These are phyloP conservation scores for Tremellales sp. DNA, from an alignment of 1,284 basidiomycete species.

Conservation along the genomic window DNA sequence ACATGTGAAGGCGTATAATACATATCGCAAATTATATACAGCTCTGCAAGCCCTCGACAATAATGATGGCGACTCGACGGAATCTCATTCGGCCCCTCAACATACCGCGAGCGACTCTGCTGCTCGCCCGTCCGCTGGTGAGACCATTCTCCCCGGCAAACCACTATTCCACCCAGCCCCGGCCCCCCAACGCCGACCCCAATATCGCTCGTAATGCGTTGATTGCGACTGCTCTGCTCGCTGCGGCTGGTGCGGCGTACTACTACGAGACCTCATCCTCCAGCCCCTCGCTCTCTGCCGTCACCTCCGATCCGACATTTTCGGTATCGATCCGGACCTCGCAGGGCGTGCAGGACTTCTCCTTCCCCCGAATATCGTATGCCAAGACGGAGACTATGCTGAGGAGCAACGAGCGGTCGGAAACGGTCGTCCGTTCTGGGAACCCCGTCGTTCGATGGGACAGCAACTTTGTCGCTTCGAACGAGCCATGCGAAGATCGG, in stretches of 20 bases:
- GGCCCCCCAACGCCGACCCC: slow-evolving; percentile 7
- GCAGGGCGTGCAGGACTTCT: slow-evolving; percentile 16
- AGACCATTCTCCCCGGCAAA: no score
- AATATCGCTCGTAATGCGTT: slow-evolving; percentile 16
- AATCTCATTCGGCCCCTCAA: no score
- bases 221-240: slow-evolving; percentile 25
- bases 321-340: slow-evolving; percentile 8
- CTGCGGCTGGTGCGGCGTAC: slow-evolving; percentile 29
- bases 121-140: no score
- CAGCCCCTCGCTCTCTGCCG: background rate
- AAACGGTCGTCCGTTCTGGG: slow-evolving; percentile 16
- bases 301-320: slow-evolving; percentile 1
- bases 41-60: no score
- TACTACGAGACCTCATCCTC: slow-evolving; percentile 24
- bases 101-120: no score
- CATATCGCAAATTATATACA: no score
- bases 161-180: background rate
- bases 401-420: slow-evolving; percentile 26
- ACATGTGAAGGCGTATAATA: no score
- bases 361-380: slow-evolving; percentile 30
- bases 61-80: no score
- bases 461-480: slow-evolving; percentile 74
- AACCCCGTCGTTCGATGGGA: slow-evolving; percentile 57
- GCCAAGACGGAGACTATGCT: slow-evolving; percentile 32
- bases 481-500: slow-evolving; percentile 87